These are phyloP conservation scores for Ogataea ganodermae DNA, from an alignment of 805 yeast genomes.

Conservation along the genomic window DNA sequence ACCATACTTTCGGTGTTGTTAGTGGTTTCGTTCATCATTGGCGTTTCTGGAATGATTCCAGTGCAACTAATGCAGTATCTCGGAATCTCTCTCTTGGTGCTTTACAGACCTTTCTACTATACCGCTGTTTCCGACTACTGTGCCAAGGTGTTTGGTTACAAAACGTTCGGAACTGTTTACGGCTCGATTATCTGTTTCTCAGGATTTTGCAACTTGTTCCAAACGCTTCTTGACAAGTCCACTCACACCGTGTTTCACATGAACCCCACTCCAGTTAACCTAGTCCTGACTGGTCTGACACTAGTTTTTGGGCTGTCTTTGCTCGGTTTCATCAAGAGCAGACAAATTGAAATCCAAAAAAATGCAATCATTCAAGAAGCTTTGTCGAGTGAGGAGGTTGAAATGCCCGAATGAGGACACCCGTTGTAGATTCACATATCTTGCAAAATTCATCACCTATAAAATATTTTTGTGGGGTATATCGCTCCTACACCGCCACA, in stretches of 20 bases:
- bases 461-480: conserved; percentile 1
- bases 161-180: conserved; percentile 88
- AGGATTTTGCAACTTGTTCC: conserved; percentile 77
- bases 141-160: conserved; percentile 91
- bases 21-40: conserved; percentile 59
- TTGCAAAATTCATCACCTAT: too few relatives aligned
- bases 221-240: conserved; percentile 63
- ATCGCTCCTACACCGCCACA: neutral
- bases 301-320: conserved; percentile 50
- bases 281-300: conserved; percentile 54
- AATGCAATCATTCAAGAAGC: conserved; percentile 63
- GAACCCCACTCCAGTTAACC: conserved; percentile 82
- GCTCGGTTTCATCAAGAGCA: conserved; percentile 44
- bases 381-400: conserved; percentile 51
- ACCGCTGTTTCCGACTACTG: conserved; percentile 90
- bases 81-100: conserved; percentile 72
- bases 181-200: conserved; percentile 83
- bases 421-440: neutral
- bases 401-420: conserved; percentile 38
- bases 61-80: conserved; percentile 51
- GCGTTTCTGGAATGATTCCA: conserved; percentile 67
- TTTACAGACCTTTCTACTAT: conserved; percentile 89
- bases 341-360: conserved; percentile 48
- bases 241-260: conserved; percentile 69
- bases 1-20: conserved; percentile 56